A percentile compares a stretch with the other conserved stretches of the same genome.
These are phyloP conservation scores for Glutinoglossum americanum DNA, from an alignment of 495 filamentous ascomycete genomes.

Conservation along the genomic window DNA sequence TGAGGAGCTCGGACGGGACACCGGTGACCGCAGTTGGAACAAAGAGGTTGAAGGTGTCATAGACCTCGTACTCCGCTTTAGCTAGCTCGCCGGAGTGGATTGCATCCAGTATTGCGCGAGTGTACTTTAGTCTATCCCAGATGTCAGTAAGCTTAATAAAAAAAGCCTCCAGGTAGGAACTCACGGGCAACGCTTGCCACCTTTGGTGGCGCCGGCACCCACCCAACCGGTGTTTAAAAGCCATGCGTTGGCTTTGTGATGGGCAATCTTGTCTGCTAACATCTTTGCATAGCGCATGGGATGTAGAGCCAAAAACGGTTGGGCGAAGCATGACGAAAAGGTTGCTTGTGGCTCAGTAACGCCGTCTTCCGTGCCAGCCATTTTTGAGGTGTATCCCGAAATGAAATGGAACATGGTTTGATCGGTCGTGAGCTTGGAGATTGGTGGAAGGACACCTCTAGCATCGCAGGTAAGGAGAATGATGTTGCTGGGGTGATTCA, in stretches of 20 bases:
- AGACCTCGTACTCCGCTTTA: constrained; percentile 77
- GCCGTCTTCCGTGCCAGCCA: constrained; percentile 96
- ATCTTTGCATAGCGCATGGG: constrained; percentile 98
- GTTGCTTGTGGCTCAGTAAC: constrained; percentile 92
- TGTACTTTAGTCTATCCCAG: constrained; percentile 56
- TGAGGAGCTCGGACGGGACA: constrained; percentile 78
- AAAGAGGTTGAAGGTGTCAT: constrained; percentile 88
- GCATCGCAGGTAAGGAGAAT: constrained; percentile 96
- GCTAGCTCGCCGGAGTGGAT: constrained; percentile 94
- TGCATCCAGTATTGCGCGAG: constrained; percentile 89
- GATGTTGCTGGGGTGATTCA: constrained; percentile 87
- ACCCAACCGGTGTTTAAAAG: constrained; percentile 98
- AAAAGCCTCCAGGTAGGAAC: neutral
- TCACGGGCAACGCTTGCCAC: constrained; percentile 88
- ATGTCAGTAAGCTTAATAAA: neutral
- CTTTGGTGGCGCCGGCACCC: constrained; percentile 80
- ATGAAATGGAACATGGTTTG: constrained; percentile 99
- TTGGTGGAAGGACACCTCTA: constrained; percentile 88
- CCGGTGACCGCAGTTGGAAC: constrained; percentile 72
- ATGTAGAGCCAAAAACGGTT: constrained; percentile 96
- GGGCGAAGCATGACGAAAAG: constrained; percentile 98
- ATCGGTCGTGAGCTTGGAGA: constrained; percentile 86
- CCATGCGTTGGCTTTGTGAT: constrained; percentile 95
- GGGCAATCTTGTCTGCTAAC: constrained; percentile 90
- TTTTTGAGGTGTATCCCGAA: constrained; percentile 98